Evolutionary conservation across 2,329 filamentous ascomycete genomes (phyloP).

Genomic region (Lasiodiplodia gonubiensis): DNA sequence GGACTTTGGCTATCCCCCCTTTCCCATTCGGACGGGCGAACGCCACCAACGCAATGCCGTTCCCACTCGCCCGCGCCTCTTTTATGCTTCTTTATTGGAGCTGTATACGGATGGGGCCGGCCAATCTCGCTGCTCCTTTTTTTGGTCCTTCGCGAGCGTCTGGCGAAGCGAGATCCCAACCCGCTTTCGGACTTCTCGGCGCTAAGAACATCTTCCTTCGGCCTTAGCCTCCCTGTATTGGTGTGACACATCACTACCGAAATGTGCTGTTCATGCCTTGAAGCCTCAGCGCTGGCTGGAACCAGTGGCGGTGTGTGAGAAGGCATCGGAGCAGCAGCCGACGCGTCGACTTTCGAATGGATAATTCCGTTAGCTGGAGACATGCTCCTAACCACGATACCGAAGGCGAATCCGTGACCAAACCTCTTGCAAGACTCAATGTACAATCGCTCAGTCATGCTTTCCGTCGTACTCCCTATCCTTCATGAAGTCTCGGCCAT

Average conservation of each 20-base stretch:
- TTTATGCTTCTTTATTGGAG: constrained; percentile 21
- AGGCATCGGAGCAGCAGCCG: not conserved
- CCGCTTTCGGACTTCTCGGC: constrained; percentile 15
- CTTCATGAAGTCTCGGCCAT: not conserved
- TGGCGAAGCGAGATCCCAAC: not conserved
- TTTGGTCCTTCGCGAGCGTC: not conserved
- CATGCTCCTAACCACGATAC: not conserved
- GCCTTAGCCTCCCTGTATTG: not conserved
- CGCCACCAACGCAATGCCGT: constrained; percentile 18
- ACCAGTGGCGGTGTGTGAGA: not conserved
- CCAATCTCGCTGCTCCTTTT: constrained; percentile 3
- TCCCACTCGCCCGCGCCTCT: not conserved
- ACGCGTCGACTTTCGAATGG: not conserved
- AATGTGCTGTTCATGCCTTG: not conserved
- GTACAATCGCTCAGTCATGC: not conserved
- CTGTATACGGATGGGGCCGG: constrained; percentile 13
- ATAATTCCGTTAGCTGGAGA: not conserved
- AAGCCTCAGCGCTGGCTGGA: not conserved
- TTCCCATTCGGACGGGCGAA: not conserved
- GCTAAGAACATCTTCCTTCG: constrained; percentile 1
- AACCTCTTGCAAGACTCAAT: not conserved
- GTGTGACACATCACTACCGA: not conserved
- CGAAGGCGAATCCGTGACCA: not conserved
- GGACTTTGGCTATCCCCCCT: not conserved
- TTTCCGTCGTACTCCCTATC: not conserved